Evolutionary conservation across 2,329 filamentous ascomycete species (phyloP).

Genomic region (Zymoseptoria tritici): DNA sequence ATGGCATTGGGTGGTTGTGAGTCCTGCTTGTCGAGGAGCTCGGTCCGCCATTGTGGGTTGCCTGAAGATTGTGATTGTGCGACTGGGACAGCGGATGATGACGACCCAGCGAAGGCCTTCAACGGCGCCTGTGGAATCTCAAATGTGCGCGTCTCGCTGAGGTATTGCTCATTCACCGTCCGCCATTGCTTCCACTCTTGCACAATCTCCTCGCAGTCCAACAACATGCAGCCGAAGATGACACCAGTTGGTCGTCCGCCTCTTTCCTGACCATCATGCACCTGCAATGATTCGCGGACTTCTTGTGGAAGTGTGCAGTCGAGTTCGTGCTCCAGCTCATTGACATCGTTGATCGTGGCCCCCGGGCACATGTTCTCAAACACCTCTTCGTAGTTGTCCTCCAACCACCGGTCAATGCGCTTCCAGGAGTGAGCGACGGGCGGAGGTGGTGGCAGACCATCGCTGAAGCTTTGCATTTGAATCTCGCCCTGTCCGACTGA

Average conservation of each 20-base stretch:
- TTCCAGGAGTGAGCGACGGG: conserved; percentile 86
- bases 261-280: conserved; percentile 96
- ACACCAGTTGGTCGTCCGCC: conserved; percentile 85
- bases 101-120: conserved; percentile 60
- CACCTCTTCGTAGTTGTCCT: conserved; percentile 91
- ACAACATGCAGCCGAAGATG: conserved; percentile 86
- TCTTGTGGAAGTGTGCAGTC: conserved; percentile 92
- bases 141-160: conserved; percentile 50
- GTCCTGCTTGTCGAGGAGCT: conserved; percentile 75
- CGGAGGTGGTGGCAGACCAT: conserved; percentile 82
- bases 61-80: conserved; percentile 31
- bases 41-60: conserved; percentile 64
- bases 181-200: conserved; percentile 98
- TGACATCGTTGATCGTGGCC: conserved; percentile 87
- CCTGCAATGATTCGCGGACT: conserved; percentile 79
- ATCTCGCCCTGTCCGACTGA: conserved; percentile 72
- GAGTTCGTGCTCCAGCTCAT: conserved; percentile 91
- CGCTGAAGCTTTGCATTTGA: conserved; percentile 91
- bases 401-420: conserved; percentile 88
- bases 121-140: conserved; percentile 57
- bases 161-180: conserved; percentile 81
- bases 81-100: conserved; percentile 49
- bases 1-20: conserved; percentile 80
- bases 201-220: conserved; percentile 96
- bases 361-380: conserved; percentile 90